Conservation (phyloP, 2,329 filamentous ascomycete species). For the Pseudonectria buxi region DNA sequence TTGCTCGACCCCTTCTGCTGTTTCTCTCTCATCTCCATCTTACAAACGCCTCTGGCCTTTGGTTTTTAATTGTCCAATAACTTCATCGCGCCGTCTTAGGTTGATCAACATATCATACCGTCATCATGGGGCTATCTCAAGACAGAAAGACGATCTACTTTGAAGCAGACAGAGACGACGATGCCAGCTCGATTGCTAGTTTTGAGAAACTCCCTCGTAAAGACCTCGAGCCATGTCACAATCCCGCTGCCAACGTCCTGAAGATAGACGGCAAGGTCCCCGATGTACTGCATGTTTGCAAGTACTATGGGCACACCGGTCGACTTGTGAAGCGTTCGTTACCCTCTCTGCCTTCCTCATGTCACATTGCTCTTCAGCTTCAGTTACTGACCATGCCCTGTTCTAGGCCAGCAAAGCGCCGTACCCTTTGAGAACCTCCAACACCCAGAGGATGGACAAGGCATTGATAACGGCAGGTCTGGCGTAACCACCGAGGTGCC, state of each 20-base stretch:
- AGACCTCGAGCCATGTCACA: neutral
- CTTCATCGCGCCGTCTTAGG: too few species aligned
- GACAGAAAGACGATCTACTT: conserved; percentile 5
- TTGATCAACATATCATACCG: too few species aligned
- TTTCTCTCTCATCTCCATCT: too few species aligned
- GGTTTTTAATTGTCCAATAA: too few species aligned
- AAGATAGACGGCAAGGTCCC: conserved; percentile 31
- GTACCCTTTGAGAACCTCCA: conserved; percentile 31
- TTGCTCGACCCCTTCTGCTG: too few species aligned
- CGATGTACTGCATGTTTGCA: conserved; percentile 36
- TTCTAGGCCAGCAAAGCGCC: conserved; percentile 30
- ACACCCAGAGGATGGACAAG: conserved; percentile 19
- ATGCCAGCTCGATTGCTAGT: conserved; percentile 15
- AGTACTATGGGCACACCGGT: conserved; percentile 29
- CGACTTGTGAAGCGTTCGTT: conserved; percentile 31
- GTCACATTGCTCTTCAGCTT: neutral
- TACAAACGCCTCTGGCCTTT: too few species aligned
- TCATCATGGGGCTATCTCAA: too few species aligned
- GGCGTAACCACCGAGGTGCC: conserved; percentile 21
- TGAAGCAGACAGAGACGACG: conserved; percentile 9
- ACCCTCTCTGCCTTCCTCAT: neutral
- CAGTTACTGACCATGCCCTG: conserved; percentile 7
- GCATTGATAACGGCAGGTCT: conserved; percentile 12
- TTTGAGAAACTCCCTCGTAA: conserved; percentile 14
- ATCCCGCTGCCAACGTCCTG: conserved; percentile 6